These are phyloP conservation scores for Chenopodium suecicum DNA, from an alignment of 148 eudicot species.

Conservation along the genomic window DNA sequence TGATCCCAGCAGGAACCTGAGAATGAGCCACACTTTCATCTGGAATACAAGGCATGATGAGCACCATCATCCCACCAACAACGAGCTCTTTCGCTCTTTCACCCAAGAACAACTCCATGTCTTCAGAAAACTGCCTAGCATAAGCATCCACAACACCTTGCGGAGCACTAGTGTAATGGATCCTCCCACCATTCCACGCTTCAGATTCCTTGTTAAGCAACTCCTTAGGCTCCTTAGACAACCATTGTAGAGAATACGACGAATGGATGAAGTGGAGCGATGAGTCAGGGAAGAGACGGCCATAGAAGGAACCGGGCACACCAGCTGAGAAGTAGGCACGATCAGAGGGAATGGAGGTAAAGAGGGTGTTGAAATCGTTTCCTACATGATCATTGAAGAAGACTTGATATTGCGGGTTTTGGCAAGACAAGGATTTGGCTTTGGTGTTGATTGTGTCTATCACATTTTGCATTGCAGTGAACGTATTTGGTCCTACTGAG, in stretches of 20 bases:
- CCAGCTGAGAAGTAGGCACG: constrained; percentile 5
- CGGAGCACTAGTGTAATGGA: constrained; percentile 1
- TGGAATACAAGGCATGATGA: constrained; percentile 4
- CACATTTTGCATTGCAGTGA: constrained; percentile 5
- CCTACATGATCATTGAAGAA: constrained; percentile 1
- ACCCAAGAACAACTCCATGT: constrained; percentile 7
- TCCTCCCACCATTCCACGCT: neutral
- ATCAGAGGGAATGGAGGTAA: neutral
- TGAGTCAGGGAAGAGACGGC: constrained; percentile 1
- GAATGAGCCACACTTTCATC: neutral
- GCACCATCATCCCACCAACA: constrained; percentile 14
- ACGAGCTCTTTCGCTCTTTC: neutral
- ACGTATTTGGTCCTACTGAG: constrained; percentile 4
- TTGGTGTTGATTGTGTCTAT: constrained; percentile 5
- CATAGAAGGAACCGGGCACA: constrained; percentile 6
- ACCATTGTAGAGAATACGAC: constrained; percentile 7
- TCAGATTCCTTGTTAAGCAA: neutral
- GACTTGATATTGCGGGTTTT: neutral
- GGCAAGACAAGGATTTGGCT: neutral
- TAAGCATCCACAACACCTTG: constrained; percentile 5
- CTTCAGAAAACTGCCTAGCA: neutral
- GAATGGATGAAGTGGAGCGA: constrained; percentile 9
- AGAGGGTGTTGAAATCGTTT: neutral
- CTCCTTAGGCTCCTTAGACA: constrained; percentile 11
- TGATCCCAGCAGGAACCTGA: constrained; percentile 7